Evolutionary conservation across 169 alveolate genomes (phyloP).

Genomic region (Toxoplasma gondii): DNA sequence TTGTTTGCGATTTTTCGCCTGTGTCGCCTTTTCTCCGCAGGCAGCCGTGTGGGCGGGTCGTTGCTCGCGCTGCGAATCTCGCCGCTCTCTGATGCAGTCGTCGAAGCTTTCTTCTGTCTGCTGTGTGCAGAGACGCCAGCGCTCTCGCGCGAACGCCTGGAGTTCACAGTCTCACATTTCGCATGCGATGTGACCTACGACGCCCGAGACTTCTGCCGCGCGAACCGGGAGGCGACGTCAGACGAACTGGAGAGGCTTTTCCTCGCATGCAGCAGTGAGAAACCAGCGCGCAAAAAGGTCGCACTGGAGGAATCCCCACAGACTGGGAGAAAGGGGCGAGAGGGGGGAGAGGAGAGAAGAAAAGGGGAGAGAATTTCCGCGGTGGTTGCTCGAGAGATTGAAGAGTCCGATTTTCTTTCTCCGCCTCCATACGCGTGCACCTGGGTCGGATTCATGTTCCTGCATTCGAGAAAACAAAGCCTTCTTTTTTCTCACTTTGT

Average conservation of each 20-base stretch:
- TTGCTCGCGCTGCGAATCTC: too few species aligned
- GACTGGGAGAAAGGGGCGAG: not conserved
- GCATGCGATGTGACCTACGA: slow-evolving; percentile 31
- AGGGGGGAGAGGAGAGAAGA: not conserved
- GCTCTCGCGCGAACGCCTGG: not conserved
- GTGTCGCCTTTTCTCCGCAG: too few species aligned
- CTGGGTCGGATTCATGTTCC: too few species aligned
- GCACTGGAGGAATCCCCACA: not conserved
- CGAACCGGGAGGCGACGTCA: not conserved
- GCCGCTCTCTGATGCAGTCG: too few species aligned
- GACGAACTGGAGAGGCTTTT: slow-evolving; percentile 8
- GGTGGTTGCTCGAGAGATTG: not conserved
- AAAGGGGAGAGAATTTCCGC: not conserved
- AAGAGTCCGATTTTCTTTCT: not conserved
- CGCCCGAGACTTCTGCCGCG: slow-evolving; percentile 26
- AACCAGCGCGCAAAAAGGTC: not conserved
- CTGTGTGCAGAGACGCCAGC: not conserved
- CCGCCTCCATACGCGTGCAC: not conserved
- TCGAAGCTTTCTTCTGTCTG: not conserved
- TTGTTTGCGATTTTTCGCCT: too few species aligned
- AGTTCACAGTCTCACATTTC: slow-evolving; percentile 8
- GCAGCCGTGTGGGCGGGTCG: too few species aligned
- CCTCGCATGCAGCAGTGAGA: not conserved
- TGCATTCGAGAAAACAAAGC: not conserved
- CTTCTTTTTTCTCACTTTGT: too few species aligned